Base-by-base conservation (phyloP, 176 grass and related monocot species). In the Raddia distichophylla region DNA sequence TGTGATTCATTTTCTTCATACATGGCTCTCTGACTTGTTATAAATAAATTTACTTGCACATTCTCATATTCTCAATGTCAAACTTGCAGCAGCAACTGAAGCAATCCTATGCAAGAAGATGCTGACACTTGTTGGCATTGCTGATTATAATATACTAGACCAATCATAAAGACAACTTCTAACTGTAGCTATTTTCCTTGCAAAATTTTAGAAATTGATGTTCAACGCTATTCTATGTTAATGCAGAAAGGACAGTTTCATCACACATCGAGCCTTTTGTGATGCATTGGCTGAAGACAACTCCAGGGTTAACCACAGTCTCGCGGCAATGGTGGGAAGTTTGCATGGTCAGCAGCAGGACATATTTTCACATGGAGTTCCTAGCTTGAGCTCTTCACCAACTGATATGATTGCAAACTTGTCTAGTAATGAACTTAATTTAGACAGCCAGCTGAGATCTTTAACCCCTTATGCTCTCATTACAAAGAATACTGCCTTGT, bases 171-270 rank as follows among this genome's bases (percentile, higher is more conserved):
- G 37, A 40, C 37, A 40, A 40, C 37, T 5, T 16, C 27, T 49
- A 45, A 78, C 44, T 53, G 32, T 4, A 65, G 10, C 16, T 51
- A 65, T 56, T 3, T n/a, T 10, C n/a, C 14, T 64, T 22, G 49
- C 60, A 4, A 55, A 57, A 6, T 71, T 46, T 49, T 51, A 6
- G 18, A 85, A 89, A 14, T 64, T 46, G 46, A 19, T 20, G 10
- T 73, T 82, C 45, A 66, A 58, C 32, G 72, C 14, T 68, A 54
- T 42, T 90, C 65, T 67, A 78, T 86, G 37, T 68, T 16, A 27
- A 61, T 85, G 76, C 86, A 92, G 86, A 75, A 92, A 86, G 75
- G 90, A 92, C 58, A 92, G 86, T 19, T 92, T 92, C 81, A 89
- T 92, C 70, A 92, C 90, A 7, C 90, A 92, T 70, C 80, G 87